Percentiles rank a stretch among this genome's conserved stretches.
Conservation (phyloP, 2,329 filamentous ascomycete genomes). For the Penicillium glabrum region DNA sequence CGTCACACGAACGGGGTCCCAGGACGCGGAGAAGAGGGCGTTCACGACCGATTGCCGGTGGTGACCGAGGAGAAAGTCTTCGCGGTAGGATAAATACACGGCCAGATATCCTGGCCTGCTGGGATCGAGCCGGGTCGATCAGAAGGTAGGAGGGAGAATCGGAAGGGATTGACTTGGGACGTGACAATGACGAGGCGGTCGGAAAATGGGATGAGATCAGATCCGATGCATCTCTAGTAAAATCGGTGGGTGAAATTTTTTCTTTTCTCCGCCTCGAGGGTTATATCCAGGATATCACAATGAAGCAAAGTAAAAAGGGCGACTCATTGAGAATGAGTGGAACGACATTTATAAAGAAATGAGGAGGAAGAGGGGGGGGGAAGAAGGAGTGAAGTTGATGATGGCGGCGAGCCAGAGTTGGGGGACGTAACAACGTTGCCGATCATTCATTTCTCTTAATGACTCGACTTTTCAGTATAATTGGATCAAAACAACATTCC, state of each 20-base stretch:
- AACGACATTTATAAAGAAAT: constrained; percentile 11
- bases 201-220: constrained; percentile 15
- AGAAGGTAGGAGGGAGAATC: constrained; percentile 1
- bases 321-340: constrained; percentile 10
- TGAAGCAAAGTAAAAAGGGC: constrained; percentile 3
- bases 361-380: constrained; percentile 1
- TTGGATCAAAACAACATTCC: not conserved
- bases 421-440: constrained; percentile 3
- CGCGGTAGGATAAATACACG: not conserved
- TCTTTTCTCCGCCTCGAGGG: constrained; percentile 3
- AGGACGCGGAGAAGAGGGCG: constrained; percentile 14
- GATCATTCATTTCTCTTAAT: not conserved
- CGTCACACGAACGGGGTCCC: constrained; percentile 28
- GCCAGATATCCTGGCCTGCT: not conserved
- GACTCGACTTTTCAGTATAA: not conserved
- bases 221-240: constrained; percentile 14
- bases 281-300: constrained; percentile 7
- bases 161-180: constrained; percentile 18
- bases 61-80: not conserved
- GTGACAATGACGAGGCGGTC: constrained; percentile 29
- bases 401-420: constrained; percentile 2
- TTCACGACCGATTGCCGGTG: constrained; percentile 10
- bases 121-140: not conserved
- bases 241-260: not conserved
- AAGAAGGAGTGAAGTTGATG: constrained; percentile 1